Base-by-base conservation (phyloP, 257 asterid species). In the Scutellaria minor region DNA sequence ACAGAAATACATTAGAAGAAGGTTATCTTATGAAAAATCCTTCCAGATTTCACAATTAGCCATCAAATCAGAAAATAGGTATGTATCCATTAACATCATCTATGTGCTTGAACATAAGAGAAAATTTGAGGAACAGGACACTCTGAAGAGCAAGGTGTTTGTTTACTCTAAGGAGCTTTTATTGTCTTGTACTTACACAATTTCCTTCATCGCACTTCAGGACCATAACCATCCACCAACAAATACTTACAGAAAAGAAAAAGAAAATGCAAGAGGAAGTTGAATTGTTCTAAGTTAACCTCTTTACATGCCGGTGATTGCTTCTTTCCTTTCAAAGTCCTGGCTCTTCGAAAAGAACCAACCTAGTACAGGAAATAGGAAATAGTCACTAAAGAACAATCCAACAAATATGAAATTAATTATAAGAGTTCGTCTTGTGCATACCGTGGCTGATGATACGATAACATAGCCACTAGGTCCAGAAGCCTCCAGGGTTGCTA, bases 281-380 rank as follows among this genome's bases (percentile, higher is more conserved):
- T 18, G 54, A 56, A 51, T 13, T 61, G 27, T 40, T 22, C 54
- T 1, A 40, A 4, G 57, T 27, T 12, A 22, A 10, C 96, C 96
- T 84, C 91, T 82, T 87, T 83, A 75, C 88, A 80, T 11, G 82
- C 75, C 72, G 86, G 88, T 47, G 80, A 81, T 57, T 75, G 89
- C 73, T 69, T 81, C 80, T 82, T 83, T 76, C 91, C 91, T 76
- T 85, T 89, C 35, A 73, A n/a, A 57, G 84, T 80, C 82, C 82
- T 85, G 73, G 83, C 87, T 77, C 89, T 81, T 68, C 77, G 76
- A 71, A 85, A 84, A n/a, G 86, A 76, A 73, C 96, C 96, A 24
- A 89, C 96, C 93, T 87, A 57, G 48, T 52, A 73, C 12, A 58
- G 51, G 58, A 77, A 66, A 50, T 37, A 42, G 8, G 51, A 77